Percentiles rank a stretch among this genome's conserved stretches.
Evolutionary conservation across 768 basidiomycete species (phyloP).

Genomic region (Kondoa malvinella): DNA sequence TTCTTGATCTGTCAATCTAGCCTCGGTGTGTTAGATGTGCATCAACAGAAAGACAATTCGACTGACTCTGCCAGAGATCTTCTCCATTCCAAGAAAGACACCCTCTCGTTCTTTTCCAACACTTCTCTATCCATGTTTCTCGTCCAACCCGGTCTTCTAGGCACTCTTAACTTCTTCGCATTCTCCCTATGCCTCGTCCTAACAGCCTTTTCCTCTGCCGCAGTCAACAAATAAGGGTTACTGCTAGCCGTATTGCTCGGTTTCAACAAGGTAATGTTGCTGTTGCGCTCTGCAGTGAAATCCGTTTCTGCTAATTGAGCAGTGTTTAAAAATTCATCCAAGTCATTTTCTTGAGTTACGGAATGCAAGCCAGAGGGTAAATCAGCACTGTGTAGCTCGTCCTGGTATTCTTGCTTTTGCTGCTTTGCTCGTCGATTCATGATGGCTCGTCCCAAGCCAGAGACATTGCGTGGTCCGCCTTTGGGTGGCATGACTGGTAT

Average conservation of each 20-base stretch:
- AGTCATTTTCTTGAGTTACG: conserved; percentile 84
- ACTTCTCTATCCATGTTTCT: conserved; percentile 57
- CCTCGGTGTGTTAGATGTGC: neutral
- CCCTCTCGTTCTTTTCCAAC: conserved; percentile 74
- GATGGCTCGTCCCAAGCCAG: conserved; percentile 79
- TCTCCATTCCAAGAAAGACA: conserved; percentile 82
- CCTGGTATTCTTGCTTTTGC: conserved; percentile 38
- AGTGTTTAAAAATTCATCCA: conserved; percentile 88
- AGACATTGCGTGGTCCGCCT: conserved; percentile 25
- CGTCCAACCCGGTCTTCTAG: conserved; percentile 66
- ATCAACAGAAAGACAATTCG: neutral
- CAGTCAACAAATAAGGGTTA: conserved; percentile 72
- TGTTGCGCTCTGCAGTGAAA: conserved; percentile 46
- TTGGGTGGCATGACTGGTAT: neutral
- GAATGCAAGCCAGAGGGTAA: conserved; percentile 58
- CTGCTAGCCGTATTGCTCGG: conserved; percentile 29
- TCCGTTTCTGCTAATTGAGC: conserved; percentile 88
- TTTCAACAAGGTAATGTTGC: conserved; percentile 34
- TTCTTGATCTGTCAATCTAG: conserved; percentile 46
- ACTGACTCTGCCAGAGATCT: conserved; percentile 76
- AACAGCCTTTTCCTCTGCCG: conserved; percentile 61
- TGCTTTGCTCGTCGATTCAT: conserved; percentile 79
- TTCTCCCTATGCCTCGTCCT: conserved; percentile 58
- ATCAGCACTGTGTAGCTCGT: conserved; percentile 71
- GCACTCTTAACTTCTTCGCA: conserved; percentile 60